phyloP scores from a whole-genome alignment of 2,329 filamentous ascomycete species.

The Aspergillus neotritici region DNA sequence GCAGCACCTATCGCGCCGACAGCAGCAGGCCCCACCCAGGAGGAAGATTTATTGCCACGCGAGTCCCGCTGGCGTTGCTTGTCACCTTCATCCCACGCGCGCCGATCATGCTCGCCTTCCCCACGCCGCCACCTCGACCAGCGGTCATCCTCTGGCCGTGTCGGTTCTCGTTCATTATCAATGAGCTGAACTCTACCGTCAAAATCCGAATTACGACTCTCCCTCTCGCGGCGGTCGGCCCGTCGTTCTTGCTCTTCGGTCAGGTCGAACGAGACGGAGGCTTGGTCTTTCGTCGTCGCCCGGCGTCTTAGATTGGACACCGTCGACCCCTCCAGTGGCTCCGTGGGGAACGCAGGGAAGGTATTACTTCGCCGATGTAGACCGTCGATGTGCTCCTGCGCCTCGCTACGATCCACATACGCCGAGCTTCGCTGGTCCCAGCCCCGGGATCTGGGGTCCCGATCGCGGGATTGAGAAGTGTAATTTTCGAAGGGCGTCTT shows the following conservation, averaged over 20 bases:
- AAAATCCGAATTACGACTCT: constrained; percentile 16
- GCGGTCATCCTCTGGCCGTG: constrained; percentile 13
- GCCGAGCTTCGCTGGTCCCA: constrained; percentile 8
- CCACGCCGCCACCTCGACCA: constrained; percentile 15
- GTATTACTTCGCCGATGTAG: constrained; percentile 41
- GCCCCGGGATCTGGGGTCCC: constrained; percentile 9
- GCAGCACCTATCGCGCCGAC: constrained; percentile 48
- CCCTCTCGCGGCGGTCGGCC: constrained; percentile 21
- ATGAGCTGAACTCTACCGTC: constrained; percentile 23
- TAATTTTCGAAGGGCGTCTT: constrained; percentile 13
- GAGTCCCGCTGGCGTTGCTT: neutral
- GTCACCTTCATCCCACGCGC: constrained; percentile 10
- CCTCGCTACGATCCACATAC: constrained; percentile 10
- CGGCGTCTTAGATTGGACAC: constrained; percentile 27
- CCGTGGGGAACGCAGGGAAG: constrained; percentile 39
- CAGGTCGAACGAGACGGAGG: constrained; percentile 53
- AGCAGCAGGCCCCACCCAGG: constrained; percentile 38
- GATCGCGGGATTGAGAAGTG: constrained; percentile 11
- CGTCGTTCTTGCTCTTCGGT: constrained; percentile 51
- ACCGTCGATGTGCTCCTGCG: constrained; percentile 1
- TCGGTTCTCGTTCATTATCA: constrained; percentile 24
- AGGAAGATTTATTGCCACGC: constrained; percentile 29
- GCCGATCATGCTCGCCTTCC: constrained; percentile 17
- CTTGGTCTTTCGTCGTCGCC: constrained; percentile 33
- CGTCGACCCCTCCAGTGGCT: constrained; percentile 18